These are phyloP conservation scores for Dactylellina sp. DNA, from an alignment of 2,329 filamentous ascomycete genomes.

Conservation along the genomic window DNA sequence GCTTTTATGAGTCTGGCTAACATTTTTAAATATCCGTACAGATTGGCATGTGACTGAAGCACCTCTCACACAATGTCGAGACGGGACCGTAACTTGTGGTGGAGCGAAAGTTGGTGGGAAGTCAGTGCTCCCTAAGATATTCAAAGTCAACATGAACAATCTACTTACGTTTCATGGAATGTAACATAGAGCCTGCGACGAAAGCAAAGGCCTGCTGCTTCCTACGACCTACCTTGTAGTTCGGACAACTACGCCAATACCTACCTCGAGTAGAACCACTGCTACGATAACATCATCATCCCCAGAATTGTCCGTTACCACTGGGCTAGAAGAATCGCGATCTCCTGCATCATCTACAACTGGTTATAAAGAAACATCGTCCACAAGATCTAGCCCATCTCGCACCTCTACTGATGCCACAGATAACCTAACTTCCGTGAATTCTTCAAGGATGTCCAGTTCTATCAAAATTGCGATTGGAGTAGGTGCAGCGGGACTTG, in stretches of 20 bases:
- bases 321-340: too few relatives aligned
- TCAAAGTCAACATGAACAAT: background rate
- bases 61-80: conserved; percentile 22
- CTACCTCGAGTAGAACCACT: too few relatives aligned
- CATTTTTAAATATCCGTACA: too few relatives aligned
- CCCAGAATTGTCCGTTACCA: too few relatives aligned
- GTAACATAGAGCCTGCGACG: conserved; percentile 11
- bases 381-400: too few relatives aligned
- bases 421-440: too few relatives aligned
- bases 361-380: too few relatives aligned
- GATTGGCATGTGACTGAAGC: conserved; percentile 18
- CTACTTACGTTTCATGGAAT: background rate
- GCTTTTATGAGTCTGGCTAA: too few relatives aligned
- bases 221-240: conserved; percentile 2
- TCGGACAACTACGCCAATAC: too few relatives aligned
- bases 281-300: too few relatives aligned
- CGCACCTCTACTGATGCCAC: too few relatives aligned
- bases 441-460: conserved; percentile 7
- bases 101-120: conserved; percentile 13
- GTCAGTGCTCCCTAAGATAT: conserved; percentile 26
- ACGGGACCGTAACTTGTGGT: conserved; percentile 8
- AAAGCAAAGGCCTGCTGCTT: conserved; percentile 13
- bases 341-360: too few relatives aligned
- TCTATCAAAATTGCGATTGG: conserved; percentile 9
- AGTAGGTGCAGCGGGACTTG: background rate